Base-by-base conservation (phyloP, 139 green algal genomes). In the Chlamydomonas eustigma region DNA sequence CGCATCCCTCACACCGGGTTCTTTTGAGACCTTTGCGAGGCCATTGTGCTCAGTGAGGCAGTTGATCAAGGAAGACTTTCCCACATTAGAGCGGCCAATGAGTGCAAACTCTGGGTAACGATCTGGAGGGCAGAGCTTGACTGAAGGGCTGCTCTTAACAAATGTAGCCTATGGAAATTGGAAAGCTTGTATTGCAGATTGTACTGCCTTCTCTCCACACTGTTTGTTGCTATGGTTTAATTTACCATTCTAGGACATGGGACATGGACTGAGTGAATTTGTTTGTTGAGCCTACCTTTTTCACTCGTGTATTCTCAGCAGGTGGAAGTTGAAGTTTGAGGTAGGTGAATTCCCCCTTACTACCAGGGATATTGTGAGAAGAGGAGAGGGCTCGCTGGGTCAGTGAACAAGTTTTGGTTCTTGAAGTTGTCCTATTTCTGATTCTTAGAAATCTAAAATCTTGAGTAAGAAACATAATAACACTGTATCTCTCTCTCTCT, bases 11-110 rank as follows among this genome's bases (percentile, higher is more conserved):
- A 4, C 65, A 72, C 65, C 65, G 66, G 94, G 94, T 50, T 92
- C 89, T 67, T 98, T 98, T 2, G 95, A 98, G 0, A 96, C 90
- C 78, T 91, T 83, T 1, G 94, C 94, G 31, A 98, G 84, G 22
- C 80, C 69, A 36, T 85, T 90, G n/a, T 83, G 81, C 6, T 82
- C 81, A 2, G 94, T 97, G 31, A 98, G 78, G 85, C 95, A 87
- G 88, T 98, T 98, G 80, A 98, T 98, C 2, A 98, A 88, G 0
- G 89, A 95, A 2, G 90, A 97, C 83, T 98, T 98, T 70, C 95
- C 95, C 31, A 98, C 95, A 82, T 98, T 98, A 33, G 89, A 97
- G 2, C 94, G 88, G 0, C 95, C 95, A 58, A 98, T 95, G 12
- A 98, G 86, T 32, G 94, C 94, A 88, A 98, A 96, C 82, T 98